Percentiles rank a stretch among this genome's conserved stretches.
These are phyloP conservation scores for Coffea eugenioides DNA, from an alignment of 257 asterid genomes.

Conservation along the genomic window DNA sequence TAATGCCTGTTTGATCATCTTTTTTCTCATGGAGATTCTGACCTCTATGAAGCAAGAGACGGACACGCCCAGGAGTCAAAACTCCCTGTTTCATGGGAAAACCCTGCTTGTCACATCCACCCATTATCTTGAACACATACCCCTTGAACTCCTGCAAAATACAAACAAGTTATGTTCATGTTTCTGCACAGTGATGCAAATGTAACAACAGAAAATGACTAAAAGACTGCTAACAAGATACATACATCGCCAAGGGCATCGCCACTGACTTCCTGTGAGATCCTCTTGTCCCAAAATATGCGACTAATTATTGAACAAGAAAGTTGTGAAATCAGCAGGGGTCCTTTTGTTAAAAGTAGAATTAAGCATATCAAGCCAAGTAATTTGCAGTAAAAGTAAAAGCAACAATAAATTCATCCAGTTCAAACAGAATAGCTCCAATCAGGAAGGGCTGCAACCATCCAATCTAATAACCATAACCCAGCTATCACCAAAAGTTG, in stretches of 20 bases:
- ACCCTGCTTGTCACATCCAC: conserved; percentile 62
- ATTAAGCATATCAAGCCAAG: background rate
- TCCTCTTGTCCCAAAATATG: conserved; percentile 50
- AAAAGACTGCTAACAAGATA: background rate
- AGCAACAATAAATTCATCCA: background rate
- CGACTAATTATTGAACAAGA: conserved; percentile 29
- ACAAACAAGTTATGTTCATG: background rate
- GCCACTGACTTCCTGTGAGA: conserved; percentile 56
- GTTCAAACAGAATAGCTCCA: background rate
- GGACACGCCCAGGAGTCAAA: conserved; percentile 50
- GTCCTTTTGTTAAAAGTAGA: background rate
- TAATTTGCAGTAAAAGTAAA: background rate
- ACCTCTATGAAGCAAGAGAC: conserved; percentile 49
- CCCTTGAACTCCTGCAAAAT: conserved; percentile 46
- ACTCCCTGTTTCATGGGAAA: conserved; percentile 68
- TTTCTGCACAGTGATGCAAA: background rate
- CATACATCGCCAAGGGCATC: conserved; percentile 56
- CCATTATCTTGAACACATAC: conserved; percentile 57
- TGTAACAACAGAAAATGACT: background rate
- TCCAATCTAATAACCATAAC: background rate
- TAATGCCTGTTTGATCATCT: too few relatives aligned
- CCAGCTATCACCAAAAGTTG: background rate
- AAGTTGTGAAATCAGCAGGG: background rate
- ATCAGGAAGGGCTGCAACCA: background rate
- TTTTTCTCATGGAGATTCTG: background rate